A percentile compares a stretch with the other conserved stretches of the same genome.
These are phyloP conservation scores for Exserohilum rostratum DNA, from an alignment of 2,329 filamentous ascomycete species.

Conservation along the genomic window DNA sequence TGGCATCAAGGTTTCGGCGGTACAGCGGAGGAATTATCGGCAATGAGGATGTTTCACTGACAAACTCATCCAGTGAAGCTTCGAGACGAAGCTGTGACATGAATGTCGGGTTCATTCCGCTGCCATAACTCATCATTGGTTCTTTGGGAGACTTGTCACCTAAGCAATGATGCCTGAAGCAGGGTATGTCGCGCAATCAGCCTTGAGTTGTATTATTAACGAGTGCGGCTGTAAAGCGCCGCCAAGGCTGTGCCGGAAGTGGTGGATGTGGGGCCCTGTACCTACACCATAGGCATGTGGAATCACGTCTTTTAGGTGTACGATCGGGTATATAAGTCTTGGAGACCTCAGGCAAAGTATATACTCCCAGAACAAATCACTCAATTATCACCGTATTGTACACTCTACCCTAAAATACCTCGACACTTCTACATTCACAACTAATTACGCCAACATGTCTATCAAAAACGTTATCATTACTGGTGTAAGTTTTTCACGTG, in stretches of 20 bases:
- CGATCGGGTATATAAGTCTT: slow-evolving; percentile 10
- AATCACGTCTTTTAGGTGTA: slow-evolving; percentile 16
- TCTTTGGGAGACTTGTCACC: background rate
- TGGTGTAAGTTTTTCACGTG: slow-evolving; percentile 41
- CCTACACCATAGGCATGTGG: slow-evolving; percentile 4
- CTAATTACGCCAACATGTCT: slow-evolving; percentile 27
- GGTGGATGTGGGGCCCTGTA: slow-evolving; percentile 12
- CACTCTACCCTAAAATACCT: background rate
- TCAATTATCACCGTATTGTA: background rate
- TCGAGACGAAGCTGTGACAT: background rate
- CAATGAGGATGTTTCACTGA: background rate
- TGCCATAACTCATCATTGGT: background rate
- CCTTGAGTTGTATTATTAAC: background rate
- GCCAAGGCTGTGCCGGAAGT: slow-evolving; percentile 5
- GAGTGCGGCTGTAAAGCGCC: background rate
- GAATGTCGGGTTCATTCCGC: background rate
- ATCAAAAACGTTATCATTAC: slow-evolving; percentile 54
- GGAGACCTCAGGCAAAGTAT: background rate
- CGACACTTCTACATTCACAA: background rate
- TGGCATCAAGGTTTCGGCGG: background rate
- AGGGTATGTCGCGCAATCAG: background rate
- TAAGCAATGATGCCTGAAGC: background rate
- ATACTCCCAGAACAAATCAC: background rate
- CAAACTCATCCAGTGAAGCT: background rate
- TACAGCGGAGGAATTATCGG: background rate